These are phyloP conservation scores for Madurella fahalii DNA, from an alignment of 2,329 filamentous ascomycete species.

Conservation along the genomic window DNA sequence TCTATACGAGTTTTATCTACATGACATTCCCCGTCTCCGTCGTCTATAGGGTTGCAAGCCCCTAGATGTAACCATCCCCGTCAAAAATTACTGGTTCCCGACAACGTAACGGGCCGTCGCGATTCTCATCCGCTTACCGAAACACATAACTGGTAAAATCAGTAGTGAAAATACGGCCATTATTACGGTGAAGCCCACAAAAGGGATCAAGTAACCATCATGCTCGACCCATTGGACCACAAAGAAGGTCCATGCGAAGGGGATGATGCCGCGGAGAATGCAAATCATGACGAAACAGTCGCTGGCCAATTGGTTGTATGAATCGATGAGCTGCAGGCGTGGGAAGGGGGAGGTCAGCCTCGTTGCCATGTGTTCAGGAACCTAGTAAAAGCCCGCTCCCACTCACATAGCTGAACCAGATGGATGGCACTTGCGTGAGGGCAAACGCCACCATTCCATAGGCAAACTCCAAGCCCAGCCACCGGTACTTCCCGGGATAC, in stretches of 20 bases:
- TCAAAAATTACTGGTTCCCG: slow-evolving; percentile 17
- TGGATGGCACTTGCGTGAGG: slow-evolving; percentile 36
- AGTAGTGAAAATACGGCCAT: slow-evolving; percentile 46
- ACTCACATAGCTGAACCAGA: slow-evolving; percentile 39
- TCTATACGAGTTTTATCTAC: too few species aligned
- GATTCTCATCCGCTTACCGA: slow-evolving; percentile 37
- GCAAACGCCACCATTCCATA: slow-evolving; percentile 37
- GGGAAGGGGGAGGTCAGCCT: neutral
- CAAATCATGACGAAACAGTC: slow-evolving; percentile 54
- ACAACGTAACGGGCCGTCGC: slow-evolving; percentile 29
- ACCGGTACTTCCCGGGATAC: slow-evolving; percentile 28
- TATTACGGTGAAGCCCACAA: slow-evolving; percentile 50
- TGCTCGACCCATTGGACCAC: slow-evolving; percentile 44
- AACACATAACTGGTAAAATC: slow-evolving; percentile 33
- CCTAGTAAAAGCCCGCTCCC: neutral
- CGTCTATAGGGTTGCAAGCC: neutral
- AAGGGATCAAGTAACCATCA: slow-evolving; percentile 43
- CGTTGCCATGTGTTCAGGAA: neutral
- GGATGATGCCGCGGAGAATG: slow-evolving; percentile 44
- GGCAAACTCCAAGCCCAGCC: slow-evolving; percentile 35
- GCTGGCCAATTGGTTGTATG: slow-evolving; percentile 42
- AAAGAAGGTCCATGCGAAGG: slow-evolving; percentile 54
- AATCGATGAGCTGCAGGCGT: slow-evolving; percentile 49
- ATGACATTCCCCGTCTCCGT: too few species aligned
- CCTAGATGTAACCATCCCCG: neutral